phyloP scores from a whole-genome alignment of 352 stramenopile species.

The Plasmopara viticola region DNA sequence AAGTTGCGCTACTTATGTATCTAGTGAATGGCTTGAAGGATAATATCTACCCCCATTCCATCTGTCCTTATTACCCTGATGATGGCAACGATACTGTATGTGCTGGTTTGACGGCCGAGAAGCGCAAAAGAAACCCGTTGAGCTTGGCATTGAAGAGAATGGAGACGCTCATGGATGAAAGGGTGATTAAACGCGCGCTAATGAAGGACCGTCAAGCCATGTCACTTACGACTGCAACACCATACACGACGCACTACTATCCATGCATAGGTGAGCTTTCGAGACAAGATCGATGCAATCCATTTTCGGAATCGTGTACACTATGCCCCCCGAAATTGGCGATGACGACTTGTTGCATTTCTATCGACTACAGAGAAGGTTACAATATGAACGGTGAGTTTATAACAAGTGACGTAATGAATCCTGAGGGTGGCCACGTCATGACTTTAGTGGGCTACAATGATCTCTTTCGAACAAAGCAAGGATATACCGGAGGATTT shows the following conservation, averaged over 20 bases:
- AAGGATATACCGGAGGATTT: slow-evolving; percentile 57
- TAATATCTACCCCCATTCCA: slow-evolving; percentile 42
- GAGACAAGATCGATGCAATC: slow-evolving; percentile 47
- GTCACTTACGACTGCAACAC: slow-evolving; percentile 47
- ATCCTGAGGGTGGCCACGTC: slow-evolving; percentile 45
- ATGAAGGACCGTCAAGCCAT: slow-evolving; percentile 38
- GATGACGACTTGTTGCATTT: slow-evolving; percentile 53
- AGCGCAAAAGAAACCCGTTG: slow-evolving; percentile 40
- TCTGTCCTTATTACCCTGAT: slow-evolving; percentile 43
- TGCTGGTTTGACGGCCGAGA: slow-evolving; percentile 27
- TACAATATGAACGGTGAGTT: slow-evolving; percentile 71
- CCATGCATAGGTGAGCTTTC: slow-evolving; percentile 48
- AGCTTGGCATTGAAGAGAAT: slow-evolving; percentile 40
- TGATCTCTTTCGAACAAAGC: slow-evolving; percentile 50
- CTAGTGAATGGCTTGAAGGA: slow-evolving; percentile 46
- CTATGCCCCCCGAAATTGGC: slow-evolving; percentile 43
- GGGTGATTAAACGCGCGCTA: slow-evolving; percentile 37
- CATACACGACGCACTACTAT: slow-evolving; percentile 58
- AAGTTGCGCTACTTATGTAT: slow-evolving; percentile 42
- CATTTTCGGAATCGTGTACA: slow-evolving; percentile 37
- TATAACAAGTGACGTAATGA: slow-evolving; percentile 49
- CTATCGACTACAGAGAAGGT: slow-evolving; percentile 31
- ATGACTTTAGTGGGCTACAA: slow-evolving; percentile 74
- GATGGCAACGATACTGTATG: slow-evolving; percentile 46
- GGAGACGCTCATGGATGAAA: slow-evolving; percentile 37